These are phyloP conservation scores for Westerdykella aurantiaca DNA, from an alignment of 2,329 filamentous ascomycete genomes.

Conservation along the genomic window DNA sequence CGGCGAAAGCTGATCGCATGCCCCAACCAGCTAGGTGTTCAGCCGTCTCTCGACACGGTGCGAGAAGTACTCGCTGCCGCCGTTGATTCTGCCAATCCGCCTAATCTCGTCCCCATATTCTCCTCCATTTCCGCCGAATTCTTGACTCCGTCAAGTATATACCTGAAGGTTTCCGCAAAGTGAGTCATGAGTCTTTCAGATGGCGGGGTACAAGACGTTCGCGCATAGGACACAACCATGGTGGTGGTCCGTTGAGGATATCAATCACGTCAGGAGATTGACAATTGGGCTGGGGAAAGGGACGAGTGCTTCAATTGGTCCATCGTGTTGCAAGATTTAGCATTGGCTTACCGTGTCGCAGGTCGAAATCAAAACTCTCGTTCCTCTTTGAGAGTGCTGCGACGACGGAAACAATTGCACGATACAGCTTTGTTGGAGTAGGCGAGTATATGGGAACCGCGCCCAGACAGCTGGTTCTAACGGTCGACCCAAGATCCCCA, in stretches of 20 bases:
- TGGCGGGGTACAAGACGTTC: background rate
- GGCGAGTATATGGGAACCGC: slow-evolving; percentile 43
- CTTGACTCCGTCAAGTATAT: slow-evolving; percentile 89
- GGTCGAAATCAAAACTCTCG: slow-evolving; percentile 66
- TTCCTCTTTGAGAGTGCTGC: slow-evolving; percentile 96
- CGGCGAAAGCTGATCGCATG: slow-evolving; percentile 25
- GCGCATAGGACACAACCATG: background rate
- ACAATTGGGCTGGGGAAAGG: too few species aligned
- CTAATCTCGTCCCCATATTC: slow-evolving; percentile 77
- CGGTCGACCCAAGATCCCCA: slow-evolving; percentile 47
- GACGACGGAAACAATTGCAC: slow-evolving; percentile 81
- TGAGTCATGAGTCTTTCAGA: slow-evolving; percentile 42
- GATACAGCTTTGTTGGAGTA: slow-evolving; percentile 92
- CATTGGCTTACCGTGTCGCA: slow-evolving; percentile 13
- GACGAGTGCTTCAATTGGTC: too few species aligned
- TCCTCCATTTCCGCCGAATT: slow-evolving; percentile 86
- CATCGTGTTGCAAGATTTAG: slow-evolving; percentile 1
- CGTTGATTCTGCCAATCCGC: slow-evolving; percentile 50
- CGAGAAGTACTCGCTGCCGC: slow-evolving; percentile 51
- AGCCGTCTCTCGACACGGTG: slow-evolving; percentile 58
- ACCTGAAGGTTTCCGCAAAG: slow-evolving; percentile 80
- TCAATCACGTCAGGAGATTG: background rate
- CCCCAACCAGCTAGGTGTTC: slow-evolving; percentile 41
- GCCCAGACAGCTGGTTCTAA: slow-evolving; percentile 6
- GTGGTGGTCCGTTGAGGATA: background rate